Base-by-base conservation (phyloP, 257 asterid species). In the Nicotiana obtusifolia region DNA sequence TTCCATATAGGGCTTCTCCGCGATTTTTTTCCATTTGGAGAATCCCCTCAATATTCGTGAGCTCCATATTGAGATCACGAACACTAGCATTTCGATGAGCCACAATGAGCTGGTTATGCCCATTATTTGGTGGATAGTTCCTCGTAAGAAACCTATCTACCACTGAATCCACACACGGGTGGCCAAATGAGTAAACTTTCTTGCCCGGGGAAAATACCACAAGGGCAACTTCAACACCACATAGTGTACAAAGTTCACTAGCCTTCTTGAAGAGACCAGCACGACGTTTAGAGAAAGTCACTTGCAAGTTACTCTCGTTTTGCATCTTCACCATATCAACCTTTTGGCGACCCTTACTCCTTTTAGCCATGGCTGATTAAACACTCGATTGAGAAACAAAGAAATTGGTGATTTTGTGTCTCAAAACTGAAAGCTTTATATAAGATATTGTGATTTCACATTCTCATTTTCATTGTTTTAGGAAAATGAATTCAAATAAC, bases 201-300 rank as follows among this genome's bases (percentile, higher is more conserved):
- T 86, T 49, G 3, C 91, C 91, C 0, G 93, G 93, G 0, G 97
- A 92, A 64, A 91, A 91, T 30, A 92, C 91, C 2, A 94, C 82
- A 13, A 91, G 76, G 54, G 89, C 88, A 0, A 87, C 87, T 17
- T 92, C 89, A 0, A 83, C 90, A 0, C 89, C 95, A n/a, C 92
- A 92, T 0, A 94, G 77, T 0, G 91, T 88, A 85, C 96, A 94
- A 2, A 94, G 91, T 79, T 92, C 98, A n/a, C 96, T 92, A 0
- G 97, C 97, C 60, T 94, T 91, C 31, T 93, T 93, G 90, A 93
- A 93, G 0, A 93, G 87, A 31, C 97, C 96, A 1, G 88, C 85
- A 0, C 94, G 91, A 0, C 97, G 91, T 22, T 93, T 92, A 0
- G 97, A 93, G 82, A 91, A 93, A 2, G 98, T 92, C 0, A 94